Evolutionary conservation across 495 filamentous ascomycete species (phyloP).

Genomic region (Aspergillus incahuasiensis): DNA sequence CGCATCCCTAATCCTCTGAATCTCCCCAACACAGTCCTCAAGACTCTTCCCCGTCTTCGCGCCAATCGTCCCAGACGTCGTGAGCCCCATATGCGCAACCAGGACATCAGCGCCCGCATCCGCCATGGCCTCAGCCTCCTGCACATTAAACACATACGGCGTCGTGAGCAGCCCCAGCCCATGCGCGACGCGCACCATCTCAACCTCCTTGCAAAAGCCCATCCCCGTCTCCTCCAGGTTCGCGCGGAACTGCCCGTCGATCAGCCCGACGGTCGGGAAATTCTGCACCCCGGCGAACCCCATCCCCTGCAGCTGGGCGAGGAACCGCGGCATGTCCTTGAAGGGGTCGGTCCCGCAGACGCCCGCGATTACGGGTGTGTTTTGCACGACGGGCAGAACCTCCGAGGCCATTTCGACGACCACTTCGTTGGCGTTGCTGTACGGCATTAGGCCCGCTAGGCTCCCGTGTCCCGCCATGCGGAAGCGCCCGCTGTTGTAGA

Average conservation of each 20-base stretch:
- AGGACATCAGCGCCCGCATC: slow-evolving; percentile 61
- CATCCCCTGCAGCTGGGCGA: slow-evolving; percentile 50
- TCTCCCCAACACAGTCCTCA: slow-evolving; percentile 53
- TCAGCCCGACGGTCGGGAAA: slow-evolving; percentile 67
- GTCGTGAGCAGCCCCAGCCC: slow-evolving; percentile 58
- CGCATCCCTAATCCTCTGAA: slow-evolving; percentile 61
- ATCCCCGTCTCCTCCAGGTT: slow-evolving; percentile 70
- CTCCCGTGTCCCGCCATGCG: slow-evolving; percentile 69
- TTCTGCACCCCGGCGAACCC: slow-evolving; percentile 68
- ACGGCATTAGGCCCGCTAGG: slow-evolving; percentile 67
- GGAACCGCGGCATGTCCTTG: slow-evolving; percentile 52
- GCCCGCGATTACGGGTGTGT: slow-evolving; percentile 60
- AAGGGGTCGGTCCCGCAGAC: slow-evolving; percentile 66
- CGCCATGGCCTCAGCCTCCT: slow-evolving; percentile 56
- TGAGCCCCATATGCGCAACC: slow-evolving; percentile 66
- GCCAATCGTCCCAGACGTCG: slow-evolving; percentile 60
- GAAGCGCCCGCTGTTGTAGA: slow-evolving; percentile 71
- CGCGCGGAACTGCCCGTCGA: slow-evolving; percentile 60
- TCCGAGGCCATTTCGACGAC: slow-evolving; percentile 63
- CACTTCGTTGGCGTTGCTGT: slow-evolving; percentile 65
- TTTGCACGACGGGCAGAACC: slow-evolving; percentile 54
- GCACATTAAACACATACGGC: slow-evolving; percentile 62
- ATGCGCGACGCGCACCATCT: slow-evolving; percentile 54
- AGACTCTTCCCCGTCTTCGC: slow-evolving; percentile 55
- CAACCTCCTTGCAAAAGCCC: slow-evolving; percentile 59